Evolutionary conservation across 306 rosid species (phyloP).

Genomic region (Dryas octopetala): DNA sequence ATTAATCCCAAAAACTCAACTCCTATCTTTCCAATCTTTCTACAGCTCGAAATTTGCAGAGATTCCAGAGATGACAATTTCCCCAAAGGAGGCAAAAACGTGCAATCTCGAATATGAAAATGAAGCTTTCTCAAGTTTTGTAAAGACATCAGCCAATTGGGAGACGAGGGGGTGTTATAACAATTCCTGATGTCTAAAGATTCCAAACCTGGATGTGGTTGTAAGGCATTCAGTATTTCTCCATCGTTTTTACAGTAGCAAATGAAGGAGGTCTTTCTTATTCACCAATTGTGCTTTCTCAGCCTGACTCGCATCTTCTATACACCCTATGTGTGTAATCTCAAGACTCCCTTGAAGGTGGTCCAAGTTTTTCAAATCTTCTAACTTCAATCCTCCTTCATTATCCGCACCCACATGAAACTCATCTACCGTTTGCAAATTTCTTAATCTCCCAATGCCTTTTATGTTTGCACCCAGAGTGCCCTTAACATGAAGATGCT

Average conservation of each 20-base stretch:
- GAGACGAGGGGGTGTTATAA: not conserved
- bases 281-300: not conserved
- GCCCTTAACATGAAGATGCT: not conserved
- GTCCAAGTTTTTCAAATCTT: too few species aligned
- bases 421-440: too few species aligned
- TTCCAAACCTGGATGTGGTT: conserved; percentile 17
- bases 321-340: too few species aligned
- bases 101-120: not conserved
- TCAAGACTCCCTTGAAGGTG: too few species aligned
- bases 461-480: too few species aligned
- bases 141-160: conserved; percentile 12
- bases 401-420: too few species aligned
- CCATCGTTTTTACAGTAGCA: not conserved
- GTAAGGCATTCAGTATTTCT: conserved; percentile 7
- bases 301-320: too few species aligned
- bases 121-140: not conserved
- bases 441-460: too few species aligned
- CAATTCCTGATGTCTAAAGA: not conserved
- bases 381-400: too few species aligned
- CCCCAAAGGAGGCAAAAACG: conserved; percentile 10
- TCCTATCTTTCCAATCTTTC: too few species aligned
- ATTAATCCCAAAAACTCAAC: too few species aligned
- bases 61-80: conserved; percentile 1
- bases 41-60: not conserved
- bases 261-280: not conserved